Conservation (phyloP, 257 asterid genomes). For the Prunella vulgaris region DNA sequence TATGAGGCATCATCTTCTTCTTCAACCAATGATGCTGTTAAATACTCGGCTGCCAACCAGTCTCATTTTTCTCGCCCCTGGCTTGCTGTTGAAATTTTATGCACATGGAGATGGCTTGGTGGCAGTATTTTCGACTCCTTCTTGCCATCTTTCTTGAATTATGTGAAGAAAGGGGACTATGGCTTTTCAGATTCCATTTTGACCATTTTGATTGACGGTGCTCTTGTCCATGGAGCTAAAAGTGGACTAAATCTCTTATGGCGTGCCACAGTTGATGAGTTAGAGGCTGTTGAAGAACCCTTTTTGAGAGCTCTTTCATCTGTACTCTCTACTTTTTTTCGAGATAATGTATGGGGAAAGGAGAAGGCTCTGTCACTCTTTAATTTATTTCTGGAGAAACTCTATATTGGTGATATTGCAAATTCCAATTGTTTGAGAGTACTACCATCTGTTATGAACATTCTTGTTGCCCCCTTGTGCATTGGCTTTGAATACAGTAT, state of each 20-base stretch:
- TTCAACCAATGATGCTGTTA: conserved; percentile 33
- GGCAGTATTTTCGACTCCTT: conserved; percentile 71
- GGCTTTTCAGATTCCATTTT: conserved; percentile 58
- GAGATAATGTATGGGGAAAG: conserved; percentile 62
- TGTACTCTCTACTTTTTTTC: conserved; percentile 48
- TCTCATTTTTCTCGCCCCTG: conserved; percentile 72
- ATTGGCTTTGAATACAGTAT: conserved; percentile 29
- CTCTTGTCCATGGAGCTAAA: conserved; percentile 68
- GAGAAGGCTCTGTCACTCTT: conserved; percentile 57
- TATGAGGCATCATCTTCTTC: conserved; percentile 38
- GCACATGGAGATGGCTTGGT: conserved; percentile 93
- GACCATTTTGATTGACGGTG: conserved; percentile 79
- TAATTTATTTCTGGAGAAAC: conserved; percentile 50
- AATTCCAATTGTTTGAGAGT: conserved; percentile 67
- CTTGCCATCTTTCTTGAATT: conserved; percentile 53
- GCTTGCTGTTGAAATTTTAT: conserved; percentile 96
- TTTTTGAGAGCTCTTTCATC: conserved; percentile 71
- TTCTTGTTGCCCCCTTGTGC: conserved; percentile 65
- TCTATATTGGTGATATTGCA: conserved; percentile 63
- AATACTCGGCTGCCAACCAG: conserved; percentile 29
- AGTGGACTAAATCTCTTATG: conserved; percentile 50
- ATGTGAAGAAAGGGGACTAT: conserved; percentile 40
- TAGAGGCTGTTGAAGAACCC: conserved; percentile 69
- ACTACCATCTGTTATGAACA: conserved; percentile 63
- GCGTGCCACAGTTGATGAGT: conserved; percentile 51